Evolutionary conservation across 129 eudicot genomes (phyloP).

Genomic region (Scalesia atractyloides): DNA sequence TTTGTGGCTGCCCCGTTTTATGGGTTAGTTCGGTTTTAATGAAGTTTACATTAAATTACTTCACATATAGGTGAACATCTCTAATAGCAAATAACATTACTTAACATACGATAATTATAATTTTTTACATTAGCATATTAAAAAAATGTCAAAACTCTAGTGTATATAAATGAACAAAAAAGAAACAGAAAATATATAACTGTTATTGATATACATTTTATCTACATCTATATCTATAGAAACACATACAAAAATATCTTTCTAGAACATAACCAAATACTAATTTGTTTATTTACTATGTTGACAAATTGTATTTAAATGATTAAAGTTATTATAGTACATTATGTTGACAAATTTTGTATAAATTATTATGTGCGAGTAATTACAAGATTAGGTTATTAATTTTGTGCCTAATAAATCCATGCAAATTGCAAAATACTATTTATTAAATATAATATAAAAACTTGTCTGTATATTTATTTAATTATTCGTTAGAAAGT

Average conservation of each 20-base stretch:
- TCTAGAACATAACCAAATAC: conserved; percentile 8
- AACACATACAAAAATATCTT: not conserved
- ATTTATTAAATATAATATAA: conserved; percentile 21
- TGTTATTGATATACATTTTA: too few species aligned
- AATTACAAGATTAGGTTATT: conserved; percentile 30
- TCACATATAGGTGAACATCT: too few species aligned
- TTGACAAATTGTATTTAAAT: not conserved
- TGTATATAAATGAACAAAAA: too few species aligned
- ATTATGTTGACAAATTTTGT: conserved; percentile 3
- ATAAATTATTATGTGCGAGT: conserved; percentile 12
- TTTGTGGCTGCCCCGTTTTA: too few species aligned
- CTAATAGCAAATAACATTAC: too few species aligned
- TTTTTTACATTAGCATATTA: too few species aligned
- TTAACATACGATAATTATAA: too few species aligned
- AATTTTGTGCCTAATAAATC: conserved; percentile 23
- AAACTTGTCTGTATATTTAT: not conserved
- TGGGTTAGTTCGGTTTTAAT: too few species aligned
- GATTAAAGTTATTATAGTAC: not conserved
- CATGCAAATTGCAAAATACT: conserved; percentile 31
- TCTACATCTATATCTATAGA: not conserved
- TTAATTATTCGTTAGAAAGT: not conserved
- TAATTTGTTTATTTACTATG: not conserved
- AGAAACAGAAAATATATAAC: too few species aligned
- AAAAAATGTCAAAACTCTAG: too few species aligned
- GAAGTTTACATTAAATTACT: too few species aligned